A percentile compares a stretch with the other conserved stretches of the same genome.
These are phyloP conservation scores for Ananas comosus DNA, from an alignment of 176 grass and related monocot species.

Conservation along the genomic window DNA sequence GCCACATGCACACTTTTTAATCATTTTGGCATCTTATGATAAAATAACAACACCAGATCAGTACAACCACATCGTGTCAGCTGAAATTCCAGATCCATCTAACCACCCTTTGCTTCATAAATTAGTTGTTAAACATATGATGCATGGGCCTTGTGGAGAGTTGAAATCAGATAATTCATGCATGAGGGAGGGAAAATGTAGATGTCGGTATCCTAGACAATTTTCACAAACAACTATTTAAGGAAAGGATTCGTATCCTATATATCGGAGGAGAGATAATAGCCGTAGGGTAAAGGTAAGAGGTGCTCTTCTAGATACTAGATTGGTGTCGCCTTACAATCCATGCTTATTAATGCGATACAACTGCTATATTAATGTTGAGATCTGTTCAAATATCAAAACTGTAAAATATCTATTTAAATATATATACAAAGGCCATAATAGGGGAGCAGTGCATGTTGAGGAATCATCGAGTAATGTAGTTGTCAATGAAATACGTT, in stretches of 20 bases:
- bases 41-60: constrained; percentile 11
- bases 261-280: too few relatives aligned
- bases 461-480: too few relatives aligned
- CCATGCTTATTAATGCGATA: too few relatives aligned
- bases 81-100: constrained; percentile 8
- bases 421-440: too few relatives aligned
- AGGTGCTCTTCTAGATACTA: too few relatives aligned
- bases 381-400: too few relatives aligned
- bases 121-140: constrained; percentile 20
- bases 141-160: constrained; percentile 19
- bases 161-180: constrained; percentile 2
- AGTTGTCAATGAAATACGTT: too few relatives aligned
- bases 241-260: constrained; percentile 18
- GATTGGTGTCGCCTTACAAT: too few relatives aligned
- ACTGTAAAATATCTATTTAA: too few relatives aligned
- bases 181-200: constrained; percentile 8
- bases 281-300: too few relatives aligned
- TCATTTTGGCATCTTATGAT: not conserved
- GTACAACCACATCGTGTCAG: constrained; percentile 12
- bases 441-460: too few relatives aligned
- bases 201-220: not conserved
- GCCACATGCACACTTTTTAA: constrained; percentile 5
- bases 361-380: too few relatives aligned
- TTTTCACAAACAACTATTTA: not conserved
- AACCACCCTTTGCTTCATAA: not conserved